Conservation (phyloP, 257 asterid species). For the Jacaranda copaia region DNA sequence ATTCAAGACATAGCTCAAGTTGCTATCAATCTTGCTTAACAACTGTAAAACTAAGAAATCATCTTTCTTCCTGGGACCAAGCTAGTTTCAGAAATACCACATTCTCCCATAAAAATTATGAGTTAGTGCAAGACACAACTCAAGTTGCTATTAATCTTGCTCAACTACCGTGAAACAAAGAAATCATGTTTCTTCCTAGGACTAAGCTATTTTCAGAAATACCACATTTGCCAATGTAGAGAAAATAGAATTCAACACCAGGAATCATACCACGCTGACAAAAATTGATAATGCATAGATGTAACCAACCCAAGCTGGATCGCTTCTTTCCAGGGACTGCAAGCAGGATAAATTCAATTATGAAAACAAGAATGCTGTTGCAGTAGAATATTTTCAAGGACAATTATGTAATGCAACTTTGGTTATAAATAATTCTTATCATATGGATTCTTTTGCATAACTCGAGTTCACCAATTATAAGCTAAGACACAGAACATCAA, state of each 20-base stretch:
- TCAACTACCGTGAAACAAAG: background rate
- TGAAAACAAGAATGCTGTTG: conserved; percentile 30
- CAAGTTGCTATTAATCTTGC: background rate
- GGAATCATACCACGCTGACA: conserved; percentile 75
- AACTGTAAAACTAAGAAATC: background rate
- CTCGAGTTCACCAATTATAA: no score
- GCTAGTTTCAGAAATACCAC: background rate
- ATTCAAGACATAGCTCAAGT: background rate
- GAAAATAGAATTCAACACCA: conserved; percentile 12
- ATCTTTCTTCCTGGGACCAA: background rate
- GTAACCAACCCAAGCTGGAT: conserved; percentile 88
- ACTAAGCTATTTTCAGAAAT: background rate
- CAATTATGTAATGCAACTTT: no score
- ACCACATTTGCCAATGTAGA: conserved; percentile 10
- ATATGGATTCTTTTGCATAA: no score
- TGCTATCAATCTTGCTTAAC: background rate
- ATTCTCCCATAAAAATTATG: background rate
- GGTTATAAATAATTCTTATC: no score
- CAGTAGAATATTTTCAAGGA: background rate
- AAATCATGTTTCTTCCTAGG: background rate
- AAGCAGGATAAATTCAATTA: conserved; percentile 43
- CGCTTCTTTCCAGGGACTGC: conserved; percentile 85
- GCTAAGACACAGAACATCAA: no score
- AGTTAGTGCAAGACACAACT: background rate
- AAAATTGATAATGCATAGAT: conserved; percentile 84